A percentile compares a stretch with the other conserved stretches of the same genome.
phyloP scores from a whole-genome alignment of 2,329 filamentous ascomycete genomes.

The Rhynchosporium secalis region DNA sequence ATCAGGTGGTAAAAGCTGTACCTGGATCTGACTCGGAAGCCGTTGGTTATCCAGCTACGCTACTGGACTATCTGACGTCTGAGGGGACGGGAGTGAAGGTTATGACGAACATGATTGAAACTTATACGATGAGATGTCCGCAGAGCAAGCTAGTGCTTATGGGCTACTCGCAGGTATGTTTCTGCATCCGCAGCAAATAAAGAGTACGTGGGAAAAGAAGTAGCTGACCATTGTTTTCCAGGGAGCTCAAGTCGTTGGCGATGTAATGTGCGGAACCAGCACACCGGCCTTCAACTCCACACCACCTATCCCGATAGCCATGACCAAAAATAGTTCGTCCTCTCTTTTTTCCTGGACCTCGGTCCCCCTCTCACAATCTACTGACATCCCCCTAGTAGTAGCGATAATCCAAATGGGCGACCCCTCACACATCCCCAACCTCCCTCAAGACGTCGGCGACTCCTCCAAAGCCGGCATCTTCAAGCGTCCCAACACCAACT shows the following conservation, averaged over 20 bases:
- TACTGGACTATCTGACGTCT: constrained; percentile 35
- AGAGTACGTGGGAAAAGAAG: background rate
- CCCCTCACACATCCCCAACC: constrained; percentile 38
- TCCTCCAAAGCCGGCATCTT: constrained; percentile 35
- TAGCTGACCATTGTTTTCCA: constrained; percentile 20
- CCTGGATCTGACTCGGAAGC: constrained; percentile 41
- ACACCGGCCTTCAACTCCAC: constrained; percentile 32
- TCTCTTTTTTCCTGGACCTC: background rate
- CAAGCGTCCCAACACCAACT: constrained; percentile 24
- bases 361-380: background rate
- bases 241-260: constrained; percentile 36
- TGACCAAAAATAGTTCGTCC: constrained; percentile 21
- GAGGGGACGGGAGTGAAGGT: constrained; percentile 39
- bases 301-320: constrained; percentile 20
- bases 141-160: constrained; percentile 40
- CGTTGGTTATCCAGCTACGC: constrained; percentile 40
- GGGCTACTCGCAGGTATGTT: constrained; percentile 40
- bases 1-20: constrained; percentile 36
- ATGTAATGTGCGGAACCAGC: constrained; percentile 36
- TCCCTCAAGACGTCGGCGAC: constrained; percentile 39
- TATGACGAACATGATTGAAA: constrained; percentile 37
- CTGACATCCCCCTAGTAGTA: constrained; percentile 25
- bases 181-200: background rate
- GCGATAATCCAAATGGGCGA: constrained; percentile 43
- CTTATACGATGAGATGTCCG: constrained; percentile 38